Conservation (phyloP, 352 stramenopile species). For the Phytopythium sindhum region DNA sequence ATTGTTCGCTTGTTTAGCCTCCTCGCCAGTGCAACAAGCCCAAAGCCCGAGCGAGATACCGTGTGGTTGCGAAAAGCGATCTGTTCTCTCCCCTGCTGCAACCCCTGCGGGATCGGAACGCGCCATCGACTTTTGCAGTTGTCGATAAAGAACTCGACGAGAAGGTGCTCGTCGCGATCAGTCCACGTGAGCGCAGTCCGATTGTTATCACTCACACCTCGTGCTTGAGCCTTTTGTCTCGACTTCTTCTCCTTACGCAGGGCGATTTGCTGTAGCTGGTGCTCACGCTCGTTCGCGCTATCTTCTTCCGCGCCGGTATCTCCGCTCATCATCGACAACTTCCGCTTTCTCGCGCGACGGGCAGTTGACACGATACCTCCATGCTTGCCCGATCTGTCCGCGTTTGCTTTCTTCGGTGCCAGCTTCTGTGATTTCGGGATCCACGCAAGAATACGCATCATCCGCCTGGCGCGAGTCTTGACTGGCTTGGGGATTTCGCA, state of each 20-base stretch:
- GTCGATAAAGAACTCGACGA: slow-evolving; percentile 69
- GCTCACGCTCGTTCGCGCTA: slow-evolving; percentile 3
- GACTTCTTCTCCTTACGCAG: slow-evolving; percentile 6
- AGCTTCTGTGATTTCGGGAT: slow-evolving; percentile 66
- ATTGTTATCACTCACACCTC: slow-evolving; percentile 9
- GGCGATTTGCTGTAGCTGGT: background rate
- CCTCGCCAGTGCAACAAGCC: slow-evolving; percentile 53
- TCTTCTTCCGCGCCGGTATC: background rate
- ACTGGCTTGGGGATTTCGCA: slow-evolving; percentile 58
- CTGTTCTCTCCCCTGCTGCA: slow-evolving; percentile 53
- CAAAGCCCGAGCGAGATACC: slow-evolving; percentile 57
- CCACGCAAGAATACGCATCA: slow-evolving; percentile 69
- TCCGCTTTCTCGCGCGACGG: slow-evolving; percentile 28
- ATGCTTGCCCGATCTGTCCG: slow-evolving; percentile 17
- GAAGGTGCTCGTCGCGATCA: slow-evolving; percentile 41
- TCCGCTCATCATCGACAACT: slow-evolving; percentile 4
- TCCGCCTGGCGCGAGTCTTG: slow-evolving; percentile 57
- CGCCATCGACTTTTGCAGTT: slow-evolving; percentile 63
- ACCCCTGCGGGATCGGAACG: slow-evolving; percentile 49
- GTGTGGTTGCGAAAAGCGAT: slow-evolving; percentile 63
- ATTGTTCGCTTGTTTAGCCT: slow-evolving; percentile 67
- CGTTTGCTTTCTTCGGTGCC: slow-evolving; percentile 19
- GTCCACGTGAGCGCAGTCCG: slow-evolving; percentile 43
- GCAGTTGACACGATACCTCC: slow-evolving; percentile 67
- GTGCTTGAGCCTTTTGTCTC: slow-evolving; percentile 10